A percentile compares a stretch with the other conserved stretches of the same genome.
Conservation (phyloP, 331 rosid species). For the Erythrophleum ivorense region DNA sequence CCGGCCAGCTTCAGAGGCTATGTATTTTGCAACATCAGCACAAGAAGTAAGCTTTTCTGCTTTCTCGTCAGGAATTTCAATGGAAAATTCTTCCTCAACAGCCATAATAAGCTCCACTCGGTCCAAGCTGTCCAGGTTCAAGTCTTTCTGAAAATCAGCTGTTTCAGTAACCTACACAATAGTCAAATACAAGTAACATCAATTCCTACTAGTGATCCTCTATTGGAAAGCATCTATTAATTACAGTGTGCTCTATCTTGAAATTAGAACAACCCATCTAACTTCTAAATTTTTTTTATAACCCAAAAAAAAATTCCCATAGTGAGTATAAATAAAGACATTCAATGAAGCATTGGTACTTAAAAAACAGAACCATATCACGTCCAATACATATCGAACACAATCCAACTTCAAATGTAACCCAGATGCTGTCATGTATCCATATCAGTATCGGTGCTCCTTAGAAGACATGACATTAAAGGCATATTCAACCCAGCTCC, state of each 20-base stretch:
- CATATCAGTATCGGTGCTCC: not conserved
- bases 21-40: slow-evolving; percentile 75
- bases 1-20: slow-evolving; percentile 54
- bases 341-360: not conserved
- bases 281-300: not conserved
- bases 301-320: slow-evolving; percentile 4
- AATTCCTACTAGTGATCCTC: not conserved
- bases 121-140: slow-evolving; percentile 84
- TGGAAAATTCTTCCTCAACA: slow-evolving; percentile 75
- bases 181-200: slow-evolving; percentile 25
- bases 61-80: slow-evolving; percentile 83
- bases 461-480: not conserved
- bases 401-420: not conserved
- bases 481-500: not conserved
- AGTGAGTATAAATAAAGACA: not conserved
- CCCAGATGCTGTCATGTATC: not conserved
- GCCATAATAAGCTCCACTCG: slow-evolving; percentile 88
- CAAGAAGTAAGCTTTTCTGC: slow-evolving; percentile 82
- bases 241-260: not conserved
- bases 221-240: not conserved
- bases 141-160: slow-evolving; percentile 84
- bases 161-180: slow-evolving; percentile 60
- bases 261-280: not conserved
- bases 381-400: not conserved
- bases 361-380: not conserved